A percentile compares a stretch with the other conserved stretches of the same genome.
Conservation (phyloP, 371 early-diverging fungal species). For the Synchytrium microbalum region DNA sequence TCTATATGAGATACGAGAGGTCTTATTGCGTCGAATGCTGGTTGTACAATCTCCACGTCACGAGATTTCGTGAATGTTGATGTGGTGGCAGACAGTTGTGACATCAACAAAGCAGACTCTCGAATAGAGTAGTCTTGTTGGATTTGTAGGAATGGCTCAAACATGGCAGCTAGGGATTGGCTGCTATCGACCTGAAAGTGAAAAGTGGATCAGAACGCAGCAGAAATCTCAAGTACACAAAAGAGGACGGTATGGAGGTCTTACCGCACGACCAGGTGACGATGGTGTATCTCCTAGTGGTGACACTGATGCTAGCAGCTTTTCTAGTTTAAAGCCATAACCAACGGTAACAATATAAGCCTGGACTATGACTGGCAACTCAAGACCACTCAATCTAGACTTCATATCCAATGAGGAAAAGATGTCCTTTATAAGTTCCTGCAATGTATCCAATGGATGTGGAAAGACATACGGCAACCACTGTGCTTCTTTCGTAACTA, state of each 20-base stretch:
- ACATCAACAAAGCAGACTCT: slow-evolving; percentile 29
- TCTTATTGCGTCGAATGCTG: slow-evolving; percentile 26
- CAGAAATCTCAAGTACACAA: too few species aligned
- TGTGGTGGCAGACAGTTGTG: slow-evolving; percentile 13
- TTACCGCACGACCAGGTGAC: too few species aligned
- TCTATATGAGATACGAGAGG: slow-evolving; percentile 38
- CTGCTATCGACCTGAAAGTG: too few species aligned
- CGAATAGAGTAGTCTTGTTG: slow-evolving; percentile 53
- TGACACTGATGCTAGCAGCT: slow-evolving; percentile 6
- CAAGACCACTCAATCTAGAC: not conserved
- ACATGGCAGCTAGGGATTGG: slow-evolving; percentile 12
- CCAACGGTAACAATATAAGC: not conserved
- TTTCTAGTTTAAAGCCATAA: slow-evolving; percentile 2
- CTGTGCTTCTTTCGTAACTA: not conserved
- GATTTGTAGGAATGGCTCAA: slow-evolving; percentile 52
- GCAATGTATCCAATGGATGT: not conserved
- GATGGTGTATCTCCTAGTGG: too few species aligned
- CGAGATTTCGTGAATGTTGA: slow-evolving; percentile 15
- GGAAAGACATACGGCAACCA: not conserved
- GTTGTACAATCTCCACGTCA: not conserved
- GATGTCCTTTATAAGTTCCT: not conserved
- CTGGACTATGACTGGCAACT: not conserved
- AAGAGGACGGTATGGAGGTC: too few species aligned
- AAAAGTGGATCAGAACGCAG: too few species aligned
- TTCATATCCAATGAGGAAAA: not conserved